Evolutionary conservation across 805 yeast genomes (phyloP).

Genomic region (Alloascoidea hylecoeti): DNA sequence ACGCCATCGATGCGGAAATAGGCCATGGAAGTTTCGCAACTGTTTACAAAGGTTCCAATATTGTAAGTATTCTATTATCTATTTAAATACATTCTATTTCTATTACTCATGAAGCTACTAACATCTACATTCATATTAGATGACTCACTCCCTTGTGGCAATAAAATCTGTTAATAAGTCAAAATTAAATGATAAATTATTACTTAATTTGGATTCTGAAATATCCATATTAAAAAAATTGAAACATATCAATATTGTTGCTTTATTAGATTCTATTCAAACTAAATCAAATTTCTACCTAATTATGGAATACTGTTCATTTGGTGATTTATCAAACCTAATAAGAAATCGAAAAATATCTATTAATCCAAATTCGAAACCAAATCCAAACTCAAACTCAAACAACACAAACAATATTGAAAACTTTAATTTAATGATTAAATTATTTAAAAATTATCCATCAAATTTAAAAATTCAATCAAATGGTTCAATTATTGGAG

Average conservation of each 20-base stretch:
- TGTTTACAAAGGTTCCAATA: conserved; percentile 73
- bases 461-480: too few species aligned
- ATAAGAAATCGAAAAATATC: conserved; percentile 62
- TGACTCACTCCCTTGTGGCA: conserved; percentile 49
- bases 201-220: conserved; percentile 88
- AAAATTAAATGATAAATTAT: conserved; percentile 70
- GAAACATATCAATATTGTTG: conserved; percentile 89
- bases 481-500: conserved; percentile 55
- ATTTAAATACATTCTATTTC: not conserved
- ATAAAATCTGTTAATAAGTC: conserved; percentile 78
- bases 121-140: conserved; percentile 4
- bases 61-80: conserved; percentile 11
- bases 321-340: conserved; percentile 86
- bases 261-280: conserved; percentile 68
- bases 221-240: conserved; percentile 77
- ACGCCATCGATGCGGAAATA: conserved; percentile 64
- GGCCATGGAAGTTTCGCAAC: conserved; percentile 95
- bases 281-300: conserved; percentile 68
- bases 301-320: conserved; percentile 92
- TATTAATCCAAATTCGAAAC: too few species aligned
- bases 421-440: conserved; percentile 68
- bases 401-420: too few species aligned
- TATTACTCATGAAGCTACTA: conserved; percentile 5
- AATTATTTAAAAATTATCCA: conserved; percentile 71
- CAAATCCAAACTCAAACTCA: too few species aligned